Evolutionary conservation across 1,284 basidiomycete genomes (phyloP), one percentile per base, ranked within the genome.

Genomic region (Apiotrichum mycotoxinovorans): DNA sequence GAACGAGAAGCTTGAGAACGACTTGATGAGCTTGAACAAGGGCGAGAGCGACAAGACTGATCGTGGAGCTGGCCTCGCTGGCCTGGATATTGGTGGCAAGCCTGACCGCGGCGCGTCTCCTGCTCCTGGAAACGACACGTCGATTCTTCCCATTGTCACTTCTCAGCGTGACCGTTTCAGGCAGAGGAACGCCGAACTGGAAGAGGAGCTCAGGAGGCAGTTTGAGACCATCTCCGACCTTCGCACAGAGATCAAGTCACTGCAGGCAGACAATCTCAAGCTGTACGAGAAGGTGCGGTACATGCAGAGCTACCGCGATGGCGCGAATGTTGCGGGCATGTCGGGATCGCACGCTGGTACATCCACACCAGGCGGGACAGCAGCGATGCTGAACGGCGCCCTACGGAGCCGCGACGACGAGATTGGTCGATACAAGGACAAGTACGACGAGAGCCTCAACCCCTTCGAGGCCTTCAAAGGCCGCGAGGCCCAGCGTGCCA

Each of bases 391-490:
- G 56, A 69, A 65, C 41, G 71, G 73, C 17, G 70, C 70, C 17
- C 54, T 70, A 57, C 52, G 65, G 11, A 62, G 59, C 30, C 73
- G 78, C 44, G 69, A 82, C 37, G 88, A 87, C 61, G 91, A 92
- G 62, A 84, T 95, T 74, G 87, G 87, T 66, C 89, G 87, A 72
- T 98, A 98, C 76, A 85, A 88, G 53, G 84, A 87, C 60, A 84
- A 90, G 72, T 98, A 98, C 72, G 94, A 98, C 72, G 91, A 96
- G 74, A 84, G 88, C 47, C 91, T 98, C 85, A 97, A 98, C 70
- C 95, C 95, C 0, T 98, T 98, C 74, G 92, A 97, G 74, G 90
- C 89, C 4, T 98, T 98, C 82, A 85, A 92, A 59, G 93, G 94
- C 4, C 81, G 91, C 71, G 95, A 98, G 80, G 92, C 92, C 40